phyloP scores from a whole-genome alignment of 805 yeast species.

The Monosporozyma solicola region DNA sequence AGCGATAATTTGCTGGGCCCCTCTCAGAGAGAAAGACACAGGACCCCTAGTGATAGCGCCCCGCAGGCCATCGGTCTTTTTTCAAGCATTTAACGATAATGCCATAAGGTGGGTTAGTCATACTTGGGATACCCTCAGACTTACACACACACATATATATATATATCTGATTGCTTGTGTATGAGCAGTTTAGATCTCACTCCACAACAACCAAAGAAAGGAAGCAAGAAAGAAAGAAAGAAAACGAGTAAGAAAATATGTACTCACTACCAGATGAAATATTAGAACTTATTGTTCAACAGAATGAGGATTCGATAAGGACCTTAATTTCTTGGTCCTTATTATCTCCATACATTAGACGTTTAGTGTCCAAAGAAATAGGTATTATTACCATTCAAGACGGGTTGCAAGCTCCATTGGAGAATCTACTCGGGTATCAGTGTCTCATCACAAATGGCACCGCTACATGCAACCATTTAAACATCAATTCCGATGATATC shows the following conservation, averaged over 20 bases:
- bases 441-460: constrained; percentile 5
- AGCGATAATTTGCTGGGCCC: too few relatives aligned
- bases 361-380: constrained; percentile 8
- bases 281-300: constrained; percentile 15
- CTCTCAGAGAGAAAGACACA: too few relatives aligned
- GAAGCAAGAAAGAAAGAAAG: background rate
- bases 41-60: too few relatives aligned
- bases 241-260: background rate
- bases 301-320: constrained; percentile 17
- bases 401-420: constrained; percentile 2
- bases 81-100: too few relatives aligned
- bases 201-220: too few relatives aligned
- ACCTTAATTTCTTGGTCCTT: constrained; percentile 21
- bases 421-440: constrained; percentile 10
- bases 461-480: constrained; percentile 7
- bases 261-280: constrained; percentile 19
- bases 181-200: too few relatives aligned
- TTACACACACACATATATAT: too few relatives aligned
- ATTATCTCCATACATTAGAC: constrained; percentile 9
- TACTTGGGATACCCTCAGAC: too few relatives aligned
- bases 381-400: constrained; percentile 20
- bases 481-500: constrained; percentile 9
- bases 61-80: too few relatives aligned
- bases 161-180: background rate
- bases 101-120: too few relatives aligned